These are phyloP conservation scores for Penstemon davidsonii DNA, from an alignment of 257 asterid species.

Conservation along the genomic window DNA sequence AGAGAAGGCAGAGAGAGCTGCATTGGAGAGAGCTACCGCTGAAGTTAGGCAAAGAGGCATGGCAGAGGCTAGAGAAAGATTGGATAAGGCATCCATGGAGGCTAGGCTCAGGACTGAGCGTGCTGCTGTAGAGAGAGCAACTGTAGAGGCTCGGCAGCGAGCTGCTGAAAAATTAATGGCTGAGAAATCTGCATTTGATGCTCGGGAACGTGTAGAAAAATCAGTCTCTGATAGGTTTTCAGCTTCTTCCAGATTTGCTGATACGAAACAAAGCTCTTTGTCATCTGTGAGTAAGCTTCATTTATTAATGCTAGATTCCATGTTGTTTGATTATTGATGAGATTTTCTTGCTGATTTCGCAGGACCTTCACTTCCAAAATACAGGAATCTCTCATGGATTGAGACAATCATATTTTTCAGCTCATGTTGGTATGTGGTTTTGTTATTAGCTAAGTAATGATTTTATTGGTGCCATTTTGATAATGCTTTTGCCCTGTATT, in stretches of 20 bases:
- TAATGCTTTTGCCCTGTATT: slow-evolving; percentile 13
- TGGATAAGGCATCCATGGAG: slow-evolving; percentile 62
- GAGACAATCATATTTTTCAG: slow-evolving; percentile 50
- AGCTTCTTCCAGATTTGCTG: slow-evolving; percentile 48
- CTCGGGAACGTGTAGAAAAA: slow-evolving; percentile 48
- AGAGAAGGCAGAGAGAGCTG: slow-evolving; percentile 67
- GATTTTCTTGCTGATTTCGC: slow-evolving; percentile 36
- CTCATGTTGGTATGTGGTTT: slow-evolving; percentile 57
- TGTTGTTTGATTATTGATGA: slow-evolving; percentile 28
- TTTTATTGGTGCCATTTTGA: neutral
- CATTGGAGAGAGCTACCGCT: slow-evolving; percentile 58
- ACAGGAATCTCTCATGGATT: slow-evolving; percentile 42
- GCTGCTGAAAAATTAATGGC: slow-evolving; percentile 71
- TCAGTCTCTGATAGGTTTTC: slow-evolving; percentile 54
- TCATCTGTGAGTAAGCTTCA: slow-evolving; percentile 66
- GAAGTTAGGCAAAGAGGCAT: slow-evolving; percentile 65
- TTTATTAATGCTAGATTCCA: slow-evolving; percentile 24
- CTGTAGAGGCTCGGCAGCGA: slow-evolving; percentile 80
- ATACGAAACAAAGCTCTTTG: slow-evolving; percentile 52
- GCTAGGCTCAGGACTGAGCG: slow-evolving; percentile 76
- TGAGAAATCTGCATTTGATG: slow-evolving; percentile 43
- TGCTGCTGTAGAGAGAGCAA: slow-evolving; percentile 86
- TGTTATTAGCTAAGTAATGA: slow-evolving; percentile 11
- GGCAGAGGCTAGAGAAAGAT: slow-evolving; percentile 64
- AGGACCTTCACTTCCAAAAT: slow-evolving; percentile 47